Conservation (phyloP, 1,284 basidiomycete species). For the Rhodotorula sp. region DNA sequence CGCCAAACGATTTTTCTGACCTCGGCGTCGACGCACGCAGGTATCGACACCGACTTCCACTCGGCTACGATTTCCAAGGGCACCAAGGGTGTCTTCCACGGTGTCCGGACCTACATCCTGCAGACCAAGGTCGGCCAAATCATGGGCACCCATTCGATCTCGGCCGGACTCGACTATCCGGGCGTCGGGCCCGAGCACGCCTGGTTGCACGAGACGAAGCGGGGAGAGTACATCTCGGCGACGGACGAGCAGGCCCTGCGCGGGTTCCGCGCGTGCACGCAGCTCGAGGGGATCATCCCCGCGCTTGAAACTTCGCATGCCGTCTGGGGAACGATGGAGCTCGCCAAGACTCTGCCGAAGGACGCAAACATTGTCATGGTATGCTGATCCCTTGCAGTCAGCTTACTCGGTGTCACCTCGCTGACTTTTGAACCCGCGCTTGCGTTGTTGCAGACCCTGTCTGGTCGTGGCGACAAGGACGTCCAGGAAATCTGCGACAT, state of each 20-base stretch:
- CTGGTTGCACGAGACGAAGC: constrained; percentile 88
- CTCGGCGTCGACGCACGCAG: constrained; percentile 47
- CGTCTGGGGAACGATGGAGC: constrained; percentile 81
- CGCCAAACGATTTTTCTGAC: neutral
- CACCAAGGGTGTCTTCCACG: constrained; percentile 90
- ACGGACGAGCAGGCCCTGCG: constrained; percentile 90
- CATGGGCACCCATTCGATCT: constrained; percentile 94
- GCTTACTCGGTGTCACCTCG: accelerated
- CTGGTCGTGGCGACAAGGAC: constrained; percentile 90
- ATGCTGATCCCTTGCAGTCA: constrained; percentile 47
- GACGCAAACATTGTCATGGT: constrained; percentile 81
- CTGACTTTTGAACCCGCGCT: too few species aligned
- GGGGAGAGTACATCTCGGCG: constrained; percentile 89
- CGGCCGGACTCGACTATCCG: constrained; percentile 87
- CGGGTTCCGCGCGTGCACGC: constrained; percentile 86
- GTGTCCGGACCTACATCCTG: constrained; percentile 90
- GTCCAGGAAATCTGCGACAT: constrained; percentile 55
- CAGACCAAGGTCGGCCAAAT: constrained; percentile 89
- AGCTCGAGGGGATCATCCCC: constrained; percentile 96
- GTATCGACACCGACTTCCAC: constrained; percentile 77
- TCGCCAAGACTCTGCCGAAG: constrained; percentile 79
- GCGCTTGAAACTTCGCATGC: constrained; percentile 95
- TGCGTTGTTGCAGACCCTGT: constrained; percentile 62
- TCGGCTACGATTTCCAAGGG: constrained; percentile 90
- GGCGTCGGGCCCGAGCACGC: constrained; percentile 96